Evolutionary conservation across 768 basidiomycete species (phyloP).

Genomic region (Pisolithus albus): DNA sequence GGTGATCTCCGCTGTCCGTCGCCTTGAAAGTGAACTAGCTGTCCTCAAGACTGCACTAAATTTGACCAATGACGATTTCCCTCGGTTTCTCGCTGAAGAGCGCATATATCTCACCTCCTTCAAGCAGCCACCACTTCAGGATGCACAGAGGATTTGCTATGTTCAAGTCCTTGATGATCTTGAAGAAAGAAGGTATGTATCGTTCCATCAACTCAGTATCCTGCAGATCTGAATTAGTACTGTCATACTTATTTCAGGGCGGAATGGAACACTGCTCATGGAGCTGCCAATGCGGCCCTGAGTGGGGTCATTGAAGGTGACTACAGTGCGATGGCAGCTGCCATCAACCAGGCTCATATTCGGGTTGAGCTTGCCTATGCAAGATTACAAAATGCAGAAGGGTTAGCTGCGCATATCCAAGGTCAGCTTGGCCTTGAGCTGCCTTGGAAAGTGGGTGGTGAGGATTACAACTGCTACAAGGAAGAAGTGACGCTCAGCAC

Average conservation of each 20-base stretch:
- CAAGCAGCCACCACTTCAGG: too few species aligned
- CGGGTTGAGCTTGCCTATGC: constrained; percentile 1
- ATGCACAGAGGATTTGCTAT: too few species aligned
- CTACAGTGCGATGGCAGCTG: neutral
- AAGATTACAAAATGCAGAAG: constrained; percentile 2
- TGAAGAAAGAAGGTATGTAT: too few species aligned
- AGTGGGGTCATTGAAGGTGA: neutral
- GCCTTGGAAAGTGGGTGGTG: constrained; percentile 1
- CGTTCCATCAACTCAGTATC: too few species aligned
- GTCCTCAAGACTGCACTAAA: too few species aligned
- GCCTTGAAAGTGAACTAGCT: too few species aligned
- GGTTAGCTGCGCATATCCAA: neutral
- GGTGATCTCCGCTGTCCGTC: too few species aligned
- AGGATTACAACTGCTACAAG: constrained; percentile 2
- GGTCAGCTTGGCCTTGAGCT: neutral
- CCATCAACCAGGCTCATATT: neutral
- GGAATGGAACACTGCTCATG: neutral
- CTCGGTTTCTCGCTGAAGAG: too few species aligned
- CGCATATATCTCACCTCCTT: too few species aligned
- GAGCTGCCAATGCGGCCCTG: neutral
- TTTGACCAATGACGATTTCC: too few species aligned
- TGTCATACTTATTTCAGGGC: neutral
- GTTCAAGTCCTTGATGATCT: too few species aligned
- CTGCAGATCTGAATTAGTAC: too few species aligned
- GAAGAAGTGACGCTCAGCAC: neutral